Conservation (phyloP, 78 protist genomes). For the Dictyostelium purpureum region DNA sequence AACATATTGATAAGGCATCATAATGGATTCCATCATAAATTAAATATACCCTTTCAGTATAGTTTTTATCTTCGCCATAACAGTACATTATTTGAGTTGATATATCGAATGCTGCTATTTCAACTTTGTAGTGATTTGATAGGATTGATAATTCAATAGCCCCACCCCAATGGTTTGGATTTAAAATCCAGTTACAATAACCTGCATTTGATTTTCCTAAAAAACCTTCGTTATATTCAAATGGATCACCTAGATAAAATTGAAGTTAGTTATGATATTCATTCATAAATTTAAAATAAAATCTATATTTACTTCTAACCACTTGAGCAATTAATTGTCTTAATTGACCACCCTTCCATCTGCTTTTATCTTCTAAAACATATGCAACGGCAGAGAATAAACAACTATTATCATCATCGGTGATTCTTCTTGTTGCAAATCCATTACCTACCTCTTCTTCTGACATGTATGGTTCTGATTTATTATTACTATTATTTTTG, state of each 20-base stretch:
- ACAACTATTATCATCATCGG: slow-evolving; percentile 77
- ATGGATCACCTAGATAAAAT: slow-evolving; percentile 41
- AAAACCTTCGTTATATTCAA: slow-evolving; percentile 52
- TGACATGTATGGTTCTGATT: neutral
- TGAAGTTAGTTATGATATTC: neutral
- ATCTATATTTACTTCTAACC: slow-evolving; percentile 25
- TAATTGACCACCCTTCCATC: slow-evolving; percentile 16
- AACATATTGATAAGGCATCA: slow-evolving; percentile 50
- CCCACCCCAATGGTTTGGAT: slow-evolving; percentile 73
- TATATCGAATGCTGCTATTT: slow-evolving; percentile 75
- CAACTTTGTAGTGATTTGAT: slow-evolving; percentile 39
- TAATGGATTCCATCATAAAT: slow-evolving; percentile 75
- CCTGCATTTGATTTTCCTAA: slow-evolving; percentile 32
- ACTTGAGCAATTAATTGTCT: slow-evolving; percentile 34
- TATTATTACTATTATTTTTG: neutral
- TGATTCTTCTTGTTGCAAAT: slow-evolving; percentile 27
- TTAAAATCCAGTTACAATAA: slow-evolving; percentile 65
- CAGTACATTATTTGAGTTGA: slow-evolving; percentile 29
- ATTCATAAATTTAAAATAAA: neutral
- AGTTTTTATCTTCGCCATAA: slow-evolving; percentile 70
- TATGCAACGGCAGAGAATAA: slow-evolving; percentile 68
- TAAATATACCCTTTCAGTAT: slow-evolving; percentile 34
- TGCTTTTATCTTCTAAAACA: slow-evolving; percentile 56
- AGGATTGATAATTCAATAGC: slow-evolving; percentile 67
- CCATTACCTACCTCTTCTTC: slow-evolving; percentile 12